Evolutionary conservation across 139 green algal species (phyloP), one percentile per base, ranked within the genome.

Genomic region (Volvox reticuliferus): DNA sequence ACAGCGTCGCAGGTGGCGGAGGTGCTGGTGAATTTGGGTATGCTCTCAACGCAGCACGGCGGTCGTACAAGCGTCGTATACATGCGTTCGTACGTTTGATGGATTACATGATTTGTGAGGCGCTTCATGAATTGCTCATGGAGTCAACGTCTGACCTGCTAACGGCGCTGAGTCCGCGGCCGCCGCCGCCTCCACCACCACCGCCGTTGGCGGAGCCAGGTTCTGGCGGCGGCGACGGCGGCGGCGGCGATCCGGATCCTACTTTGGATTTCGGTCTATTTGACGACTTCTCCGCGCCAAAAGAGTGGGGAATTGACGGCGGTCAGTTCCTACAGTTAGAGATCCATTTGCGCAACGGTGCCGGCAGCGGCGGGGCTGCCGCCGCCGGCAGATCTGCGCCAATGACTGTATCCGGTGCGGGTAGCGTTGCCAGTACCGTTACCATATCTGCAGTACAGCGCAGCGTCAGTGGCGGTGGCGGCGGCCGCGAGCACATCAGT

Each of bases 91-190:
- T 98, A 19, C 90, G 93, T n/a, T 92, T 98, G 93, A 83, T 94
- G 50, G 96, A 98, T 87, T 97, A 97, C 91, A 96, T 97, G 83
- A 84, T 97, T 19, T 96, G 94, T 69, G 95, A 96, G 63, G 89
- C 93, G 5, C 91, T 98, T 35, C 94, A 96, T 87, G 89, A 88
- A 24, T 35, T 97, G 62, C 87, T 97, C 82, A 22, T 91, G 21
- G 88, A 91, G 20, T 92, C 89, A 24, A 65, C 94, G 79, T 61
- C 73, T 17, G 93, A 95, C 78, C 73, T 96, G 24, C 79, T 94
- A 32, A 13, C 63, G 12, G 90, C 93, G 13, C 81, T 95, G 24
- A 93, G 87, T 0, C 87, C 87, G 17, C 55, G 30, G 28, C 61
- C 85, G 24, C 73, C 83, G 24, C 69, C 28, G 85, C 69, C 18